phyloP scores from a whole-genome alignment of 2,329 filamentous ascomycete genomes.

The Microdochium nivale region DNA sequence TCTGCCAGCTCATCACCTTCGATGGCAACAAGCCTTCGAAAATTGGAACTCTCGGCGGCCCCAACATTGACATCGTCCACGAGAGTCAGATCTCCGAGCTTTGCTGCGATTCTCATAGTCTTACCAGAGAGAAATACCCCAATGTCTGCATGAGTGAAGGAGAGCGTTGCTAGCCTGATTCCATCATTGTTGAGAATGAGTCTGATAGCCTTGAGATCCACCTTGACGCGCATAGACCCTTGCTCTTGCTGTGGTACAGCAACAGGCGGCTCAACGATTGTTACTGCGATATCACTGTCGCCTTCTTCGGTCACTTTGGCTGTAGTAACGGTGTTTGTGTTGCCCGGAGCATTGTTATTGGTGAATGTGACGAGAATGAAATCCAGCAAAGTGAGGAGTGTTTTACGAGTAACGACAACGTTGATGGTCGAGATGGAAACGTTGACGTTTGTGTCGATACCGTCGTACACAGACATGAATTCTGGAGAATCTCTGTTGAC shows the following conservation, averaged over 20 bases:
- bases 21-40: slow-evolving; percentile 85
- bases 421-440: slow-evolving; percentile 93
- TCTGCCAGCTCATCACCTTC: slow-evolving; percentile 93
- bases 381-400: slow-evolving; percentile 82
- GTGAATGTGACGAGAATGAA: slow-evolving; percentile 93
- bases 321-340: slow-evolving; percentile 15
- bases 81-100: slow-evolving; percentile 78
- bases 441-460: slow-evolving; percentile 87
- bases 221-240: slow-evolving; percentile 86
- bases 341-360: slow-evolving; percentile 32
- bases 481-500: slow-evolving; percentile 89
- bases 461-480: slow-evolving; percentile 85
- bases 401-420: slow-evolving; percentile 85
- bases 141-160: slow-evolving; percentile 85
- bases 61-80: slow-evolving; percentile 92
- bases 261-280: slow-evolving; percentile 28
- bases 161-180: slow-evolving; percentile 84
- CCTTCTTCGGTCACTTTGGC: slow-evolving; percentile 17
- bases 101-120: slow-evolving; percentile 80
- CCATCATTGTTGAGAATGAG: slow-evolving; percentile 97
- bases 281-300: slow-evolving; percentile 28
- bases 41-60: slow-evolving; percentile 68
- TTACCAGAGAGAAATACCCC: slow-evolving; percentile 80
- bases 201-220: slow-evolving; percentile 86
- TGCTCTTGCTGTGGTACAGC: slow-evolving; percentile 31